These are phyloP conservation scores for Hypoxylon sp. DNA, from an alignment of 2,329 filamentous ascomycete genomes.

Conservation along the genomic window DNA sequence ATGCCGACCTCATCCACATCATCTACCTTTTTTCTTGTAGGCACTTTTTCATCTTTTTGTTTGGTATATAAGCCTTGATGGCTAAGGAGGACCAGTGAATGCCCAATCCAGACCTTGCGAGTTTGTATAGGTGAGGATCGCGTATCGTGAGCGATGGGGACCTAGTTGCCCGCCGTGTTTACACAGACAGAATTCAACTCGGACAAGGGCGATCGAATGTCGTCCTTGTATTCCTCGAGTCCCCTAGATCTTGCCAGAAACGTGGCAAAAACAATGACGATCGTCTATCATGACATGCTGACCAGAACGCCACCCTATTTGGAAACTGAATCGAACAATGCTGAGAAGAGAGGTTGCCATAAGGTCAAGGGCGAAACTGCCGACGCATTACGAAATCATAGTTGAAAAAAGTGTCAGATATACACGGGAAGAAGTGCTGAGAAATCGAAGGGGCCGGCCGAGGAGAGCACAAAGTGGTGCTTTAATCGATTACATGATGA, in stretches of 20 bases:
- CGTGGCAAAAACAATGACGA: slow-evolving; percentile 25
- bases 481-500: slow-evolving; percentile 72
- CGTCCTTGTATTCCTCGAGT: slow-evolving; percentile 8
- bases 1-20: slow-evolving; percentile 35
- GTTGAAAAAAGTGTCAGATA: slow-evolving; percentile 43
- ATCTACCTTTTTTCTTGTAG: slow-evolving; percentile 25
- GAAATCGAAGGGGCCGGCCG: slow-evolving; percentile 25
- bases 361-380: slow-evolving; percentile 38
- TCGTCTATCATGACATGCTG: slow-evolving; percentile 43
- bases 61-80: slow-evolving; percentile 38
- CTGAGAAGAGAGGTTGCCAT: slow-evolving; percentile 51
- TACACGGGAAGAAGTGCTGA: slow-evolving; percentile 44
- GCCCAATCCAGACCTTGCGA: slow-evolving; percentile 15
- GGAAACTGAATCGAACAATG: slow-evolving; percentile 43
- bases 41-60: slow-evolving; percentile 28
- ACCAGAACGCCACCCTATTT: slow-evolving; percentile 47
- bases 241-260: slow-evolving; percentile 20
- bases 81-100: slow-evolving; percentile 8
- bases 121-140: slow-evolving; percentile 1
- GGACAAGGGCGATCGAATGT: slow-evolving; percentile 5
- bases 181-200: slow-evolving; percentile 3
- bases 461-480: slow-evolving; percentile 11
- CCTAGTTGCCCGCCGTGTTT: slow-evolving; percentile 1
- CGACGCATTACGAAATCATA: slow-evolving; percentile 52
- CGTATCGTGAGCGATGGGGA: slow-evolving; percentile 12